These are phyloP conservation scores for Dalbergia cultrata DNA, from an alignment of 306 rosid species.

Conservation along the genomic window DNA sequence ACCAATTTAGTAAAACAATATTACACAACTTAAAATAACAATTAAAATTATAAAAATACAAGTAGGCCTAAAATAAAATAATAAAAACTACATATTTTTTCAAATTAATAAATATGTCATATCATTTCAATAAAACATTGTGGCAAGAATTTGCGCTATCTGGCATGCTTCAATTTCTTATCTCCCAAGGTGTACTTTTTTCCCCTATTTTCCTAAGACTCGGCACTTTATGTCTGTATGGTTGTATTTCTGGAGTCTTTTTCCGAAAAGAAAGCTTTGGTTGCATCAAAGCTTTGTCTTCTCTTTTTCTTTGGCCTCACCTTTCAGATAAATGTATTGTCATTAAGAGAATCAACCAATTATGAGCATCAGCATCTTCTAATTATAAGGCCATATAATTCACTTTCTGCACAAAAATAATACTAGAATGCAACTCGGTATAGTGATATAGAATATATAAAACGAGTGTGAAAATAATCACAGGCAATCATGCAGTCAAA, in stretches of 20 bases:
- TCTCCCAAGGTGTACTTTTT: constrained; percentile 33
- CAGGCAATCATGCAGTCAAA: background rate
- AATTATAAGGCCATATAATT: background rate
- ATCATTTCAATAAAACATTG: no score
- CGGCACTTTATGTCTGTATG: constrained; percentile 50
- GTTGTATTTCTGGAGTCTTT: constrained; percentile 37
- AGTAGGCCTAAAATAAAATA: no score
- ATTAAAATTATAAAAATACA: no score
- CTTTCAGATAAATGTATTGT: constrained; percentile 38
- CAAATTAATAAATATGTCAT: no score
- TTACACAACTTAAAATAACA: no score
- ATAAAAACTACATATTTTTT: no score
- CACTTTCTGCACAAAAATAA: constrained; percentile 29
- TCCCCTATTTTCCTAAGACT: constrained; percentile 27
- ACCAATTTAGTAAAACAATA: no score
- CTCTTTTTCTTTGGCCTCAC: constrained; percentile 30
- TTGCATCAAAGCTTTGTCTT: constrained; percentile 45
- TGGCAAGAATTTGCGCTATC: no score
- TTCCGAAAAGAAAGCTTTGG: constrained; percentile 45
- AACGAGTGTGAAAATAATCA: constrained; percentile 32
- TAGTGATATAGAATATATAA: background rate
- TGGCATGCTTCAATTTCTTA: background rate
- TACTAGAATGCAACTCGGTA: background rate
- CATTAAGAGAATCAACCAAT: background rate
- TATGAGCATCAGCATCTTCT: background rate